These are phyloP conservation scores for Trametes polyzona DNA, from an alignment of 1,284 basidiomycete genomes.

Conservation along the genomic window DNA sequence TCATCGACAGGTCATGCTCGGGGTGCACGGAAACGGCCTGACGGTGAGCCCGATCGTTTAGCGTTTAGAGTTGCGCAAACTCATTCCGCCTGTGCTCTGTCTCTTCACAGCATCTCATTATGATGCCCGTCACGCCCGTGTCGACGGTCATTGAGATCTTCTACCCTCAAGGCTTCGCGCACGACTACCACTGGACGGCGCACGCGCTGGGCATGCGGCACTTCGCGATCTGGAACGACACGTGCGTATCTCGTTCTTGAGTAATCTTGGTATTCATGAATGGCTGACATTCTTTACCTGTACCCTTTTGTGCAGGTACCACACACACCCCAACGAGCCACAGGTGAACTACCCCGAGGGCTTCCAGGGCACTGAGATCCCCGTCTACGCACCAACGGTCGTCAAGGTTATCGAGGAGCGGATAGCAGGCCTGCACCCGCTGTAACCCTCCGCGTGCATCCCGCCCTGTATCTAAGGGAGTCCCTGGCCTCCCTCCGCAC, in stretches of 20 bases:
- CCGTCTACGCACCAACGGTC: conserved; percentile 61
- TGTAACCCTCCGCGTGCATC: neutral
- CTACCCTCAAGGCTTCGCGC: conserved; percentile 76
- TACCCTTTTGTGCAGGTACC: conserved; percentile 42
- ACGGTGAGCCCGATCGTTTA: conserved; percentile 41
- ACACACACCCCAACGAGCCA: conserved; percentile 57
- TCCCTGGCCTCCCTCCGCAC: neutral
- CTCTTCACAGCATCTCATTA: conserved; percentile 55
- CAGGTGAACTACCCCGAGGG: conserved; percentile 71
- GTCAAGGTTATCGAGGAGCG: conserved; percentile 63
- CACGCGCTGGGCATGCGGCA: conserved; percentile 75
- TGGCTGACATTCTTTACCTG: conserved; percentile 3
- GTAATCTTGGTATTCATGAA: neutral
- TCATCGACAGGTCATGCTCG: conserved; percentile 63
- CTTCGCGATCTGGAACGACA: conserved; percentile 79
- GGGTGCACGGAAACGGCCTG: conserved; percentile 82
- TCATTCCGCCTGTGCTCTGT: neutral
- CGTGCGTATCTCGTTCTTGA: conserved; percentile 46
- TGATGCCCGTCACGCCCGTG: conserved; percentile 71
- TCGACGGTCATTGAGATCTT: conserved; percentile 84
- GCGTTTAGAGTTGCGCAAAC: neutral
- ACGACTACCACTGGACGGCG: conserved; percentile 81
- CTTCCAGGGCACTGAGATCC: conserved; percentile 74
- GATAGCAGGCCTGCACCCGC: conserved; percentile 41
- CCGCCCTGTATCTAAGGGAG: too few species aligned